Conservation (phyloP, 2,329 filamentous ascomycete species). For the Alternaria triticina region DNA sequence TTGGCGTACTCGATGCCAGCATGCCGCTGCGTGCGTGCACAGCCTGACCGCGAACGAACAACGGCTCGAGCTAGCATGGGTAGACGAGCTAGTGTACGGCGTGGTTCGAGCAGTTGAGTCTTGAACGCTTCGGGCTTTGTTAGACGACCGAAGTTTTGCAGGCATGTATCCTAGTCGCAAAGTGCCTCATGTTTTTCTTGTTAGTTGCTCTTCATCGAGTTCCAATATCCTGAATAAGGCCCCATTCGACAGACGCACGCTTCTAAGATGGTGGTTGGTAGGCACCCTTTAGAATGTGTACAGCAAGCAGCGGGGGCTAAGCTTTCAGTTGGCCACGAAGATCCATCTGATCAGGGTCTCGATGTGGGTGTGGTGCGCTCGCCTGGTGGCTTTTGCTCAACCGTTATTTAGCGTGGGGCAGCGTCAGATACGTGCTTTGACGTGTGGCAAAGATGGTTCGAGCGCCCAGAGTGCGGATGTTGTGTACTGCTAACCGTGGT, state of each 20-base stretch:
- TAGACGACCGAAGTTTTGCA: conserved; percentile 2
- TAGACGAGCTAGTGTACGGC: conserved; percentile 18
- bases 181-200: neutral
- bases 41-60: conserved; percentile 20
- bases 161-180: neutral
- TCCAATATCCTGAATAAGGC: neutral
- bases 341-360: conserved; percentile 6
- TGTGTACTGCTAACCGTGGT: conserved; percentile 6
- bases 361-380: neutral
- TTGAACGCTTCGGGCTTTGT: conserved; percentile 17
- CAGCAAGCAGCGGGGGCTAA: neutral
- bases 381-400: neutral
- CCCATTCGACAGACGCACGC: neutral
- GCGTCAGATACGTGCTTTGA: conserved; percentile 2
- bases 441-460: conserved; percentile 1
- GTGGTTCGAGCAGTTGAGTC: conserved; percentile 10
- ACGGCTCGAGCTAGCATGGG: conserved; percentile 24
- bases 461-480: neutral
- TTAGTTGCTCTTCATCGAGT: neutral
- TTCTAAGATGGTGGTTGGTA: neutral
- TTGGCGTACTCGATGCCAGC: conserved; percentile 11
- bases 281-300: neutral
- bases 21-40: conserved; percentile 16
- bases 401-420: conserved; percentile 1
- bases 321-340: neutral